phyloP scores from a whole-genome alignment of 352 stramenopile genomes.

The Phytophthora fragariae region DNA sequence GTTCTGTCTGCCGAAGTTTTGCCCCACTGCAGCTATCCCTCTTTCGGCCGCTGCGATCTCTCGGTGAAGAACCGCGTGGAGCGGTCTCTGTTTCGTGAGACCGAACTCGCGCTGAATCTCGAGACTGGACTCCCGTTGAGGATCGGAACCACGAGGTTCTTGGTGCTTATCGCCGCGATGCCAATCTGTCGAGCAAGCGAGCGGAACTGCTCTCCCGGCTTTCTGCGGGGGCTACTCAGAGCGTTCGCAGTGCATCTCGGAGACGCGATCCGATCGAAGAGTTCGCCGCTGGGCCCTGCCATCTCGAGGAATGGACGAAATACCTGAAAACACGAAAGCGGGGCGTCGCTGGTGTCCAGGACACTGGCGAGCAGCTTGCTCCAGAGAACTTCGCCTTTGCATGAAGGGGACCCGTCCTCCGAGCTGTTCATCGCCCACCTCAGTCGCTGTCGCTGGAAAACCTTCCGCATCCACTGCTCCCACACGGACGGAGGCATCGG shows the following conservation, averaged over 20 bases:
- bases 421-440: conserved; percentile 17
- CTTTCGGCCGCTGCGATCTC: conserved; percentile 8
- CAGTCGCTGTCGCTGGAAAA: conserved; percentile 19
- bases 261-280: conserved; percentile 18
- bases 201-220: neutral
- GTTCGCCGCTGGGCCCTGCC: conserved; percentile 30
- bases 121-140: conserved; percentile 15
- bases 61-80: conserved; percentile 22
- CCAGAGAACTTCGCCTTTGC: conserved; percentile 17
- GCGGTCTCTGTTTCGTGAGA: conserved; percentile 8
- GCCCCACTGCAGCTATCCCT: no score
- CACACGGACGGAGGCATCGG: conserved; percentile 22
- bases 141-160: conserved; percentile 14
- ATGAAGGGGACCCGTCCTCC: neutral
- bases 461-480: conserved; percentile 21
- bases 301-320: conserved; percentile 32
- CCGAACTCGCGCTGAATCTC: conserved; percentile 4
- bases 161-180: conserved; percentile 12
- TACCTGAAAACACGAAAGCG: conserved; percentile 23
- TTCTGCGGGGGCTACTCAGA: neutral
- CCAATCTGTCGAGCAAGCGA: conserved; percentile 19
- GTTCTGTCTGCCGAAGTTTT: no score
- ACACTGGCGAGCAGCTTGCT: conserved; percentile 18
- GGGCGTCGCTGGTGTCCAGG: conserved; percentile 17
- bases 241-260: neutral